These are phyloP conservation scores for Thelonectria rubi DNA, from an alignment of 2,329 filamentous ascomycete species.

Conservation along the genomic window DNA sequence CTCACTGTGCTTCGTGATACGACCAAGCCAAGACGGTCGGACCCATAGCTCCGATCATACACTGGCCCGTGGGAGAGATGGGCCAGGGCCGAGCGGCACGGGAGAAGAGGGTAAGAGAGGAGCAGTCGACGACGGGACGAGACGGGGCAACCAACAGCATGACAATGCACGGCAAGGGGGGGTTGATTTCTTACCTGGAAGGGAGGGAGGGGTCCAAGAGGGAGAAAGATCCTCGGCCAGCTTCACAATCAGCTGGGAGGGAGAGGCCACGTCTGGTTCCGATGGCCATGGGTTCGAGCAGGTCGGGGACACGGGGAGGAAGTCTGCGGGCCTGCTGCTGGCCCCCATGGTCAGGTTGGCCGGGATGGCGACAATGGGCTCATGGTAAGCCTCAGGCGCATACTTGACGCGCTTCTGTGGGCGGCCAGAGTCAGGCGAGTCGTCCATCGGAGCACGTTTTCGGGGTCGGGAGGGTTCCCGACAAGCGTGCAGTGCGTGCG, in stretches of 20 bases:
- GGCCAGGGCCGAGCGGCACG: constrained; percentile 14
- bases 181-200: constrained; percentile 38
- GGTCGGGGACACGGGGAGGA: constrained; percentile 25
- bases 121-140: background rate
- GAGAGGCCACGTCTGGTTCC: constrained; percentile 31
- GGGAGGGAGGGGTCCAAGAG: constrained; percentile 28
- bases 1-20: constrained; percentile 30
- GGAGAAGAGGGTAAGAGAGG: constrained; percentile 5
- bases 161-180: background rate
- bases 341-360: constrained; percentile 26
- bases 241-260: constrained; percentile 35
- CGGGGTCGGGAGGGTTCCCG: constrained; percentile 29
- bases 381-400: constrained; percentile 31
- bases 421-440: constrained; percentile 38
- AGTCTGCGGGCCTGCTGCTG: constrained; percentile 29
- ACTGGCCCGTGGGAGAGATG: constrained; percentile 25
- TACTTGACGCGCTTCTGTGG: constrained; percentile 44
- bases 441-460: constrained; percentile 38
- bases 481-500: constrained; percentile 27
- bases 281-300: constrained; percentile 35
- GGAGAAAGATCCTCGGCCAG: constrained; percentile 31
- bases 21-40: constrained; percentile 27
- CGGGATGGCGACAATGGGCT: constrained; percentile 28
- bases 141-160: constrained; percentile 6
- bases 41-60: constrained; percentile 35